phyloP scores from a whole-genome alignment of 768 basidiomycete species.

The Amylocystis lapponica region DNA sequence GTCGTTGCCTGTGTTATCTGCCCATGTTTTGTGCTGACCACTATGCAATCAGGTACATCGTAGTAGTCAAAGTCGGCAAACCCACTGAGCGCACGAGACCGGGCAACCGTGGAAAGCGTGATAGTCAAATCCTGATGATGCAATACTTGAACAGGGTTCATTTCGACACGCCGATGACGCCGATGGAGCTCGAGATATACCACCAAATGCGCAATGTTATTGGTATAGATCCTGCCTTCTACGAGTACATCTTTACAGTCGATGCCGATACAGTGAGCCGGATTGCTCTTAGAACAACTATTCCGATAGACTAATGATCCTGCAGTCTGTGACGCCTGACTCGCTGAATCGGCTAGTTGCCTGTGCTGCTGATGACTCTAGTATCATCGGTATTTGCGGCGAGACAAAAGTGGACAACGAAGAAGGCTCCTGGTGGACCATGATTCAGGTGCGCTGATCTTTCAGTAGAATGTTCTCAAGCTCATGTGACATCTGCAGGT shows the following conservation, averaged over 20 bases:
- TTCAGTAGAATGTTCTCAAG: not conserved
- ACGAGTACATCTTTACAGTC: constrained; percentile 95
- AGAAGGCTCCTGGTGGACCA: constrained; percentile 95
- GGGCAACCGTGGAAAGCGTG: constrained; percentile 92
- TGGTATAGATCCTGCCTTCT: constrained; percentile 94
- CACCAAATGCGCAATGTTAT: constrained; percentile 99
- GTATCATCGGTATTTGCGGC: constrained; percentile 90
- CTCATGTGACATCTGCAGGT: constrained; percentile 34
- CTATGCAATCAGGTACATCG: constrained; percentile 67
- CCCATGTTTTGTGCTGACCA: not conserved
- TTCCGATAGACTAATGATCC: constrained; percentile 1
- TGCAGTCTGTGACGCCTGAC: constrained; percentile 80
- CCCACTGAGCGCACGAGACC: constrained; percentile 90
- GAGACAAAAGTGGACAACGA: constrained; percentile 93
- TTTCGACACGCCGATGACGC: constrained; percentile 91
- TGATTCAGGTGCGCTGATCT: constrained; percentile 69
- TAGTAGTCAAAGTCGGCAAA: constrained; percentile 91
- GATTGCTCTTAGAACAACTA: not conserved
- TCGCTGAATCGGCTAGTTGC: constrained; percentile 91
- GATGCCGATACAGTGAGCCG: constrained; percentile 86
- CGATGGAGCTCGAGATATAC: constrained; percentile 89
- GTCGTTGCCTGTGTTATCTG: not conserved
- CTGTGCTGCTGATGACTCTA: constrained; percentile 77
- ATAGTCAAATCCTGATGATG: constrained; percentile 86
- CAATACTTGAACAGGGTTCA: constrained; percentile 93